Percentiles rank a stretch among this genome's conserved stretches.
These are phyloP conservation scores for Tolypocladium album DNA, from an alignment of 2,329 filamentous ascomycete species.

Conservation along the genomic window DNA sequence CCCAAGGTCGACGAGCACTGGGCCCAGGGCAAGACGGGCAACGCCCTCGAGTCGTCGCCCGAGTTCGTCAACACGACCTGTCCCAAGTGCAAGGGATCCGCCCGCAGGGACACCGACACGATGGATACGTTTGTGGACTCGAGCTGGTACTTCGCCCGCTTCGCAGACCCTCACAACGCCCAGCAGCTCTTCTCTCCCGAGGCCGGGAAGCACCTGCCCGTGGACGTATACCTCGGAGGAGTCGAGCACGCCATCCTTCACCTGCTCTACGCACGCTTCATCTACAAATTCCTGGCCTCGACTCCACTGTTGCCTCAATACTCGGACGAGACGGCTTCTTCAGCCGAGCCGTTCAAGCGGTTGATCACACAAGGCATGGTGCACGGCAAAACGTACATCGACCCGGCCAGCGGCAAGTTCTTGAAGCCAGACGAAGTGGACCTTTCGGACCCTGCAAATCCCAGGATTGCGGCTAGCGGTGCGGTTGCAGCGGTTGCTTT, in stretches of 20 bases:
- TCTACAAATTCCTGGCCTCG: constrained; percentile 72
- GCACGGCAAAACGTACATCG: constrained; percentile 71
- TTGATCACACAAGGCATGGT: constrained; percentile 90
- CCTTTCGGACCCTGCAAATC: constrained; percentile 40
- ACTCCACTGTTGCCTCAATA: constrained; percentile 35
- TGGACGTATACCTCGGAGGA: constrained; percentile 82
- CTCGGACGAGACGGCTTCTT: constrained; percentile 17
- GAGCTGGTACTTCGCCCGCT: constrained; percentile 86
- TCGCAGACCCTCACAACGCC: constrained; percentile 58
- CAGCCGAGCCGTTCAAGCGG: constrained; percentile 68
- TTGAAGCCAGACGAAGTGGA: constrained; percentile 68
- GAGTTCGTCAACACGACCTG: constrained; percentile 69
- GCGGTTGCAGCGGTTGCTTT: constrained; percentile 51
- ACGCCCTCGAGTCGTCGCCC: constrained; percentile 60
- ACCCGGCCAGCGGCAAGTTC: constrained; percentile 66
- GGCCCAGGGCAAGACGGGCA: constrained; percentile 59
- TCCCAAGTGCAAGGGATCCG: constrained; percentile 59
- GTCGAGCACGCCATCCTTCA: constrained; percentile 88
- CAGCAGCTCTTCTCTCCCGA: constrained; percentile 50
- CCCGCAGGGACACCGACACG: constrained; percentile 79
- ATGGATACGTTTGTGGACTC: constrained; percentile 97
- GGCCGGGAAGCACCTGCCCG: constrained; percentile 52
- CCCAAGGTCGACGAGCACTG: constrained; percentile 60
- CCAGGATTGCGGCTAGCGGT: constrained; percentile 52
- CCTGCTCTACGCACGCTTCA: constrained; percentile 79